These are phyloP conservation scores for Rhodotorula sp. DNA, from an alignment of 1,284 basidiomycete genomes.

Conservation along the genomic window DNA sequence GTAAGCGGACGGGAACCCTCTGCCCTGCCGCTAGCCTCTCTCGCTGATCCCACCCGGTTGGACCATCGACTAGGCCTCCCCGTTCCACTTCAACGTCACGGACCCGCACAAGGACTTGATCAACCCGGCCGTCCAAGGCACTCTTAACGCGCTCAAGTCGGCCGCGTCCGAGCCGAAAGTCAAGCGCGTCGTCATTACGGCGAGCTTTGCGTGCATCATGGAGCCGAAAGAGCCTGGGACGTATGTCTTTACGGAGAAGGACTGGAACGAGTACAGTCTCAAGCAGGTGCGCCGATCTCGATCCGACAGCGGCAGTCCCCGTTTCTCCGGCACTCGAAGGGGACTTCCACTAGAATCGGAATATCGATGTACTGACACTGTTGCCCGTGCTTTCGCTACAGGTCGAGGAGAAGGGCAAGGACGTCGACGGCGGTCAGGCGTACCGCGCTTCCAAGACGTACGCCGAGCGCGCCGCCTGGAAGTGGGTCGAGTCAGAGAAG, in stretches of 20 bases:
- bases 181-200: conserved; percentile 53
- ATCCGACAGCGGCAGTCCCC: background rate
- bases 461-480: conserved; percentile 44
- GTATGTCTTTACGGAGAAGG: conserved; percentile 41
- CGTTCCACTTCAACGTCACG: conserved; percentile 46
- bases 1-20: conserved; percentile 1
- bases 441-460: conserved; percentile 39
- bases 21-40: background rate
- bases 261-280: conserved; percentile 42
- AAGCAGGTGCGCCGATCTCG: conserved; percentile 6
- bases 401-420: conserved; percentile 42
- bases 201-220: conserved; percentile 48
- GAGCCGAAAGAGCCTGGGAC: conserved; percentile 29
- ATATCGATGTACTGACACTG: no score
- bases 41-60: background rate
- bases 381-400: no score
- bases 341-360: background rate
- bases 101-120: conserved; percentile 49
- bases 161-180: conserved; percentile 47
- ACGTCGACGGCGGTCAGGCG: conserved; percentile 25
- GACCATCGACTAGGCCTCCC: conserved; percentile 45
- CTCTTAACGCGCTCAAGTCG: conserved; percentile 50
- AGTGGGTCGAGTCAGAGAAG: conserved; percentile 39
- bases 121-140: conserved; percentile 55
- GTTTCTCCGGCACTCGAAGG: no score